Base-by-base conservation (phyloP, 306 rosid species). In the Oxytropis ochrocephala region DNA sequence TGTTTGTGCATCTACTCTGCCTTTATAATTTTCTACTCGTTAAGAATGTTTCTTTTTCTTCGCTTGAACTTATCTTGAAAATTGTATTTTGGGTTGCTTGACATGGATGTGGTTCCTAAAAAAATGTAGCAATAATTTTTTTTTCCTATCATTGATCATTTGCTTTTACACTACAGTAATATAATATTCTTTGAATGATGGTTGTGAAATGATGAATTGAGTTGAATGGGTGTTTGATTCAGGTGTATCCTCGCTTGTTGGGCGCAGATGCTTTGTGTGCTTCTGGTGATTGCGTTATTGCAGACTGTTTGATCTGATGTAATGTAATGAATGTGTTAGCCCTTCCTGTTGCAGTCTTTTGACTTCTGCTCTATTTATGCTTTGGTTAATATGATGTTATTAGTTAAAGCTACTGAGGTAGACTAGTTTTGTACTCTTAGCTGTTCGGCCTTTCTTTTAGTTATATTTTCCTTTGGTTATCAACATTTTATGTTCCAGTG, bases 201-300 rank as follows among this genome's bases (percentile, higher is more conserved):
- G 75, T 67, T 68, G 84, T 80, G 64, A 81, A 83, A 78, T 77
- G 90, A 90, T 88, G 89, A 76, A 81, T 90, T 92, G 88, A 87
- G 97, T 77, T 89, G 79, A 79, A 82, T 93, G 90, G 81, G 72
- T 93, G 81, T 90, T 88, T 93, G 90, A 88, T 90, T 93, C 96
- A 86, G 94, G 96, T 93, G 75, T 86, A 70, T 85, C 88, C 82
- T 71, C 74, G 88, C 86, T 85, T 90, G 85, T 93, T 93, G 91
- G 96, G 88, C 81, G 87, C 89, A 80, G 96, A 90, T 93, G 97
- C 91, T 90, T 93, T 93, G 65, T 93, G 84, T 88, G 87, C 86
- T 88, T 93, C 96, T 88, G 90, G 94, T 85, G 98, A 88, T 88
- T 88, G 81, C 89, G 88, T 87, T 86, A 93, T 88, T 90, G 96